Evolutionary conservation across 2,329 filamentous ascomycete species (phyloP), one percentile per base, ranked within the genome.

Genomic region (Verticillium tricorpus): DNA sequence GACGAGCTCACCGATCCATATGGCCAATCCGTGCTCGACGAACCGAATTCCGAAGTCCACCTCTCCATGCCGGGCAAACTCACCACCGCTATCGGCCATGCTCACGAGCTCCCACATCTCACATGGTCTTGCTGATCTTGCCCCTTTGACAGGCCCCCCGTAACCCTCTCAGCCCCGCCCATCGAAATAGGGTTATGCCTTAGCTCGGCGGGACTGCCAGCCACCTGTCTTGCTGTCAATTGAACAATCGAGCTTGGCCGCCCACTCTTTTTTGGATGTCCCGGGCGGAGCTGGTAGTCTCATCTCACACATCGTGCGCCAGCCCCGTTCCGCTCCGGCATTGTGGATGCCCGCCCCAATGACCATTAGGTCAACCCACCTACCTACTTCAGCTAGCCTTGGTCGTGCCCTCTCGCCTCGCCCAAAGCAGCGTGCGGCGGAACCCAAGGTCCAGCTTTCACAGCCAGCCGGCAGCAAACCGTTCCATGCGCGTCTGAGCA

Each of bases 131-230:
- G 45, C 19, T 52, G 45, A 52, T 52, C 45, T 52, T 52, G 45
- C 45, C 45, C 45, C 19, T 52, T 52, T 52, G n/a, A 25, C 45
- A 52, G 45, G 19, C n/a, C 8, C 45, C 45, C 19, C 45, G 45
- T 22, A 52, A 52, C 45, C 9, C 45, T 11, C n/a, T 52, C n/a
- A 52, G 22, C 45, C 19, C 45, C 45, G 22, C 45, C 19, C 45
- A 19, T 52, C 19, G n/a, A 52, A 52, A 52, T 58, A 58, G 57
- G 57, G 57, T 58, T 58, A 40, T 31, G 37, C 37, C 35, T 58
- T 58, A 58, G 57, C 19, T 56, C 55, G 34, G 34, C 55, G 31
- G 55, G n/a, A 56, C 15, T 52, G 45, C 19, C 45, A 52, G 45
- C 45, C 45, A 52, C 45, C 19, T 52, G 45, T 8, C 45, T 52